Conservation (phyloP, 2,329 filamentous ascomycete species). For the Mycosphaerella arachidis region DNA sequence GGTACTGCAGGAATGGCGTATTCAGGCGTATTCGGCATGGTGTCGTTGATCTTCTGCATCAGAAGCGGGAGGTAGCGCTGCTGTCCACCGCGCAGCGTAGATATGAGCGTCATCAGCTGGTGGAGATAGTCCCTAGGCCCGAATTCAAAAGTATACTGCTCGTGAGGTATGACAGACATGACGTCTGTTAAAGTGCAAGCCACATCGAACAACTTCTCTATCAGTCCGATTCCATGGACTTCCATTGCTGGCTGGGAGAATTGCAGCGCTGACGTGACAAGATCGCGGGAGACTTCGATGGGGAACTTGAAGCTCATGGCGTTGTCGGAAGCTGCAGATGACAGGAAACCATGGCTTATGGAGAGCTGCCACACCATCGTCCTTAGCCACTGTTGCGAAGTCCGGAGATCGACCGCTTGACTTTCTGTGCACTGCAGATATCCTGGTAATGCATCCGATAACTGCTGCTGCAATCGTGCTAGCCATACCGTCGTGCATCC, state of each 20-base stretch:
- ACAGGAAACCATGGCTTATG: constrained; percentile 61
- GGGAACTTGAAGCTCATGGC: constrained; percentile 61
- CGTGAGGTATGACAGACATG: constrained; percentile 59
- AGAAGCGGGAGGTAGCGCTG: constrained; percentile 73
- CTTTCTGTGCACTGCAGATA: constrained; percentile 59
- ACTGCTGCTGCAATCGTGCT: constrained; percentile 46
- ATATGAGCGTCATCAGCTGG: constrained; percentile 62
- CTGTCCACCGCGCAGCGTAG: constrained; percentile 68
- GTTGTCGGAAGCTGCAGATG: constrained; percentile 53
- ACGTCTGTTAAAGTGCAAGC: constrained; percentile 69
- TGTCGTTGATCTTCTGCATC: constrained; percentile 68
- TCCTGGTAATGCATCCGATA: constrained; percentile 50
- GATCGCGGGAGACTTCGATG: constrained; percentile 57
- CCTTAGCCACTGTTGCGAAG: constrained; percentile 67
- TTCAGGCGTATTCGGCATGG: constrained; percentile 28
- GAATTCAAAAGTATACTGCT: constrained; percentile 53
- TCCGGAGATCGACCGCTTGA: constrained; percentile 64
- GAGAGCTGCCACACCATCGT: constrained; percentile 70
- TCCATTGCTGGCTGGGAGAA: constrained; percentile 71
- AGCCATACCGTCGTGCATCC: constrained; percentile 46
- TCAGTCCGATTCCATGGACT: constrained; percentile 68
- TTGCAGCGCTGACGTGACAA: constrained; percentile 60
- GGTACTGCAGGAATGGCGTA: constrained; percentile 27
- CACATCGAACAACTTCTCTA: constrained; percentile 77
- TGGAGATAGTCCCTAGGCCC: constrained; percentile 71